A percentile compares a stretch with the other conserved stretches of the same genome.
Conservation (phyloP, 148 eudicot species). For the Vaccinium macrocarpon region DNA sequence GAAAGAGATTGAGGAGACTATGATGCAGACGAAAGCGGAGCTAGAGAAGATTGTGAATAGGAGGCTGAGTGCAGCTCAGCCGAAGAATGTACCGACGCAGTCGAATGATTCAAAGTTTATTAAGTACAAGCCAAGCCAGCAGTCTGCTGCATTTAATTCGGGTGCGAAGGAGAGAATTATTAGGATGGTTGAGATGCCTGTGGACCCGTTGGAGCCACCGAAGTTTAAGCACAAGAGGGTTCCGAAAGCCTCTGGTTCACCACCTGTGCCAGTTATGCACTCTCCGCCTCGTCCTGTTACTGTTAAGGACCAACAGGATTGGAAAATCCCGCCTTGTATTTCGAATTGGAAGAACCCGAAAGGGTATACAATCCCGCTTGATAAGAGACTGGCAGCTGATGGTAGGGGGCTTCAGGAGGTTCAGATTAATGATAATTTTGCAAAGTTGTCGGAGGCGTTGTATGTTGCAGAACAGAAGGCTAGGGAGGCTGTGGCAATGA, state of each 20-base stretch:
- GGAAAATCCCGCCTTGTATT: constrained; percentile 93
- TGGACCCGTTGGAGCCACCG: constrained; percentile 84
- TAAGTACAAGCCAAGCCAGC: constrained; percentile 81
- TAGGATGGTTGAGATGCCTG: constrained; percentile 88
- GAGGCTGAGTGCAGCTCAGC: constrained; percentile 83
- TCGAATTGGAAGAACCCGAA: constrained; percentile 95
- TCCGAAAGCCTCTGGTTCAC: constrained; percentile 82
- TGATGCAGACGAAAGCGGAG: constrained; percentile 62
- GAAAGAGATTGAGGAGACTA: constrained; percentile 77
- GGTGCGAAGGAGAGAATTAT: constrained; percentile 89
- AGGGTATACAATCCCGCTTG: constrained; percentile 85
- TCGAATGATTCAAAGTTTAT: constrained; percentile 71
- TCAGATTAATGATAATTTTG: constrained; percentile 72
- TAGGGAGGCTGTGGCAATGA: constrained; percentile 77
- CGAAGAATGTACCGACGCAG: constrained; percentile 66
- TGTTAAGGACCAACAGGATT: constrained; percentile 84
- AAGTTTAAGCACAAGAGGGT: constrained; percentile 93
- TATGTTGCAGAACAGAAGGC: constrained; percentile 85
- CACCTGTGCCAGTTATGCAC: constrained; percentile 88
- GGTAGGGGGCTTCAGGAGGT: constrained; percentile 89
- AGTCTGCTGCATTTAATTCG: constrained; percentile 63
- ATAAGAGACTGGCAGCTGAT: constrained; percentile 86
- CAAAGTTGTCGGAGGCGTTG: constrained; percentile 72
- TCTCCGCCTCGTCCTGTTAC: constrained; percentile 92
- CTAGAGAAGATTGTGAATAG: constrained; percentile 77